Evolutionary conservation across 2,329 filamentous ascomycete genomes (phyloP).

Genomic region (Lachnellula suecica): DNA sequence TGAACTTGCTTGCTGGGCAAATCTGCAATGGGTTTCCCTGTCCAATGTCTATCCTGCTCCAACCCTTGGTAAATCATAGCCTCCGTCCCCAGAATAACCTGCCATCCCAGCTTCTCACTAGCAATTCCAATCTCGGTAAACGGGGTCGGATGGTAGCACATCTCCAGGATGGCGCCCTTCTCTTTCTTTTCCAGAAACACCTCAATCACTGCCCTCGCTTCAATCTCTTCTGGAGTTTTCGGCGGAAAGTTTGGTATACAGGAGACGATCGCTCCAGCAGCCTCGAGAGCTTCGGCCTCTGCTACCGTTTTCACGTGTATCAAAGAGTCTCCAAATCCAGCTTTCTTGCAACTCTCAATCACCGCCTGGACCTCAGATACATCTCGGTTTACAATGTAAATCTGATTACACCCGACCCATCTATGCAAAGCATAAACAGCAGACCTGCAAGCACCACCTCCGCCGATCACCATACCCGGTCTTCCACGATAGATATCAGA

Average conservation of each 20-base stretch:
- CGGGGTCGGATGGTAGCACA: conserved; percentile 26
- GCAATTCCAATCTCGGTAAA: conserved; percentile 20
- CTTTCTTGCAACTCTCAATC: conserved; percentile 14
- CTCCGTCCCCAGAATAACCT: conserved; percentile 24
- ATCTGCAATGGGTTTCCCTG: conserved; percentile 15
- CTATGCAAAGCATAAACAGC: conserved; percentile 63
- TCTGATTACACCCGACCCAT: conserved; percentile 15
- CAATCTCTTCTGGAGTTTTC: conserved; percentile 17
- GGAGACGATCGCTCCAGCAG: conserved; percentile 17
- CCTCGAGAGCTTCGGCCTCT: conserved; percentile 11
- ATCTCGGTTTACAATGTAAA: conserved; percentile 24
- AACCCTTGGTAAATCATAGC: conserved; percentile 28
- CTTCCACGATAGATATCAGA: conserved; percentile 31
- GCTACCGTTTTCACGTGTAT: conserved; percentile 19
- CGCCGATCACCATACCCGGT: conserved; percentile 62
- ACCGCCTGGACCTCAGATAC: conserved; percentile 19
- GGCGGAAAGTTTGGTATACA: conserved; percentile 24
- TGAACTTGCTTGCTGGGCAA: conserved; percentile 20
- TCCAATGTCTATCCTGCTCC: conserved; percentile 24
- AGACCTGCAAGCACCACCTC: conserved; percentile 71
- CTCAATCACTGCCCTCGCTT: conserved; percentile 20
- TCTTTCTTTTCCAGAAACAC: conserved; percentile 19
- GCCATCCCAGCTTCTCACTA: conserved; percentile 18
- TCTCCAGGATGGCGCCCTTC: conserved; percentile 24
- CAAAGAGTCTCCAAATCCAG: conserved; percentile 17